These are phyloP conservation scores for Dittrichia graveolens DNA, from an alignment of 129 eudicot species.

Conservation along the genomic window DNA sequence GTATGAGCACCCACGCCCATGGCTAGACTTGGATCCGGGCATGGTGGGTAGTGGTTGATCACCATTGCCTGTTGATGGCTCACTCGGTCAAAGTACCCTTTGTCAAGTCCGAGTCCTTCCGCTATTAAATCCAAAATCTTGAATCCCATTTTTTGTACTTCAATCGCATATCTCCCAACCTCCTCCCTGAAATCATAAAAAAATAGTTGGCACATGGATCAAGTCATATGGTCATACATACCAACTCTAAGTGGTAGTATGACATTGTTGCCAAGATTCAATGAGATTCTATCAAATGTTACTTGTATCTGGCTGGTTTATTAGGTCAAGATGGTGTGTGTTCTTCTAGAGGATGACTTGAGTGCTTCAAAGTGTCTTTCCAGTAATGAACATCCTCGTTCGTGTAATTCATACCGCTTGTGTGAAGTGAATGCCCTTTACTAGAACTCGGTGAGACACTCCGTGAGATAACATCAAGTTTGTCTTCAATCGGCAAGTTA, in stretches of 20 bases:
- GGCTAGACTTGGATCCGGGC: conserved; percentile 59
- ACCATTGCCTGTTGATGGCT: conserved; percentile 32
- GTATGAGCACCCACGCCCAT: conserved; percentile 42
- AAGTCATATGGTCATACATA: too few relatives aligned
- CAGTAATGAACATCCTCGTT: conserved; percentile 43
- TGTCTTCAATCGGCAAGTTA: conserved; percentile 43
- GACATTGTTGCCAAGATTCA: neutral
- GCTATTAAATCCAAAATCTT: conserved; percentile 41
- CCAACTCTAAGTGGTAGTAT: too few relatives aligned
- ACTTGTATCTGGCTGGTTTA: conserved; percentile 43
- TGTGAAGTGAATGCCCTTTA: conserved; percentile 36
- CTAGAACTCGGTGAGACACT: conserved; percentile 21
- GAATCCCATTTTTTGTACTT: conserved; percentile 40
- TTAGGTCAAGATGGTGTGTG: conserved; percentile 41
- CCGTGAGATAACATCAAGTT: conserved; percentile 1
- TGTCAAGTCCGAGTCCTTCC: conserved; percentile 47
- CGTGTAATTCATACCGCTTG: conserved; percentile 34
- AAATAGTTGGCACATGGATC: too few relatives aligned
- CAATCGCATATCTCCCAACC: conserved; percentile 27
- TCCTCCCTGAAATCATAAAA: conserved; percentile 38
- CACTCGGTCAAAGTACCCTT: conserved; percentile 34
- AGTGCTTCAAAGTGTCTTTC: conserved; percentile 51
- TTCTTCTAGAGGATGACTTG: conserved; percentile 40
- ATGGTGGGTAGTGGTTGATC: conserved; percentile 41
- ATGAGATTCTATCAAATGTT: neutral